Conservation (phyloP, 345 rosid genomes). For the Hibiscus tridactylites region DNA sequence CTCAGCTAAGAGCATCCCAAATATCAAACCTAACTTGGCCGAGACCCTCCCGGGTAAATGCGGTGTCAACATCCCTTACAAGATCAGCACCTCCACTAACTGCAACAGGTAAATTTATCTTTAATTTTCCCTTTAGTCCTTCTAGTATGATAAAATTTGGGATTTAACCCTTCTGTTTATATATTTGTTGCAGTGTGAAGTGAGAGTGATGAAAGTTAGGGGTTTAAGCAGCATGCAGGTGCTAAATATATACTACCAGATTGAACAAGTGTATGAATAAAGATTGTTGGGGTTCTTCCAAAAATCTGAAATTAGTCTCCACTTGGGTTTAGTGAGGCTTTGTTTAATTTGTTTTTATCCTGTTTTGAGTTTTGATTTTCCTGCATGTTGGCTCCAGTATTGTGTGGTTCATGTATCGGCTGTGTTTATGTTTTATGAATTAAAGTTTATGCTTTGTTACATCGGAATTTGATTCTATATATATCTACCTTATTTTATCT, state of each 20-base stretch:
- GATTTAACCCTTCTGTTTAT: not conserved
- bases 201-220: not conserved
- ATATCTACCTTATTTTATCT: not conserved
- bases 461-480: not conserved
- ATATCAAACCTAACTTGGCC: conserved; percentile 14
- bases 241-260: not conserved
- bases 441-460: not conserved
- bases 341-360: not conserved
- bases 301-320: not conserved
- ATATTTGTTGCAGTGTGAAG: not conserved
- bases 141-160: not conserved
- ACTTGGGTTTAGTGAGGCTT: not conserved
- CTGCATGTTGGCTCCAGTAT: not conserved
- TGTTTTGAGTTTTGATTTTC: not conserved
- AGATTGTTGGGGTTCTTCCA: not conserved
- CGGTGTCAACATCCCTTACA: conserved; percentile 32
- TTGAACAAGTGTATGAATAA: not conserved
- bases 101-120: conserved; percentile 24
- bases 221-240: not conserved
- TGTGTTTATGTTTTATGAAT: not conserved
- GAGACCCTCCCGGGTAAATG: conserved; percentile 27
- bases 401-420: not conserved
- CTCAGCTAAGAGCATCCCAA: conserved; percentile 2
- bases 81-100: conserved; percentile 30
- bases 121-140: not conserved